Conservation (phyloP, 2,329 filamentous ascomycete species). For the Neofusicoccum cordaticola region DNA sequence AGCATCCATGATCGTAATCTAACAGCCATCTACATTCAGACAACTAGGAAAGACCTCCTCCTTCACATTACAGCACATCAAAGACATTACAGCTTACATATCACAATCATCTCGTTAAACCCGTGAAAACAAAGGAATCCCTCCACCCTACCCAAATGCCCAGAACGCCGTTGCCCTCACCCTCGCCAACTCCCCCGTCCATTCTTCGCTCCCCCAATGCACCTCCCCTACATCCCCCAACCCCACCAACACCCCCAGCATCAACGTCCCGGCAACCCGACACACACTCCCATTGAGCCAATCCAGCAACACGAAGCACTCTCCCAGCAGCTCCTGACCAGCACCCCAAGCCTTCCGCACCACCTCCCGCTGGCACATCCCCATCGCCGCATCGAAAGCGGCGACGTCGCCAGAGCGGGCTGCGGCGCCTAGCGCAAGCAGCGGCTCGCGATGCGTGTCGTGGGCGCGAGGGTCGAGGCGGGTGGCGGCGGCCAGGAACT, state of each 20-base stretch:
- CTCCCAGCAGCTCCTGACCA: neutral
- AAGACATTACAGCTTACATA: too few species aligned
- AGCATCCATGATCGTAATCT: too few species aligned
- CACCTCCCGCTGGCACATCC: neutral
- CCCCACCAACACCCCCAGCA: neutral
- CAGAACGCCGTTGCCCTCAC: neutral
- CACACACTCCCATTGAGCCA: neutral
- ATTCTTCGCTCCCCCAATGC: neutral
- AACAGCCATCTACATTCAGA: too few species aligned
- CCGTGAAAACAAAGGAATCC: too few species aligned
- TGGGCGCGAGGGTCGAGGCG: neutral
- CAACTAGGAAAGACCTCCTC: too few species aligned
- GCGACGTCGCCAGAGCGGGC: neutral
- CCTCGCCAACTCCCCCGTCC: neutral
- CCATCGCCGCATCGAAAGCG: neutral
- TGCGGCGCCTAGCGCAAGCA: neutral
- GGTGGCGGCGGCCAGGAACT: neutral
- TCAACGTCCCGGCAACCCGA: neutral
- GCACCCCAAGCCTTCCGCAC: neutral
- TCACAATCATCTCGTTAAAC: too few species aligned
- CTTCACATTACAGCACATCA: too few species aligned
- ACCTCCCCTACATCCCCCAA: neutral
- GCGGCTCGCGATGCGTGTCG: neutral
- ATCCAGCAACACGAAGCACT: neutral
- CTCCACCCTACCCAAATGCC: neutral